Evolutionary conservation across 2,329 filamentous ascomycete genomes (phyloP), one percentile per base, ranked within the genome.

Genomic region (Fusarium gaditjirri): DNA sequence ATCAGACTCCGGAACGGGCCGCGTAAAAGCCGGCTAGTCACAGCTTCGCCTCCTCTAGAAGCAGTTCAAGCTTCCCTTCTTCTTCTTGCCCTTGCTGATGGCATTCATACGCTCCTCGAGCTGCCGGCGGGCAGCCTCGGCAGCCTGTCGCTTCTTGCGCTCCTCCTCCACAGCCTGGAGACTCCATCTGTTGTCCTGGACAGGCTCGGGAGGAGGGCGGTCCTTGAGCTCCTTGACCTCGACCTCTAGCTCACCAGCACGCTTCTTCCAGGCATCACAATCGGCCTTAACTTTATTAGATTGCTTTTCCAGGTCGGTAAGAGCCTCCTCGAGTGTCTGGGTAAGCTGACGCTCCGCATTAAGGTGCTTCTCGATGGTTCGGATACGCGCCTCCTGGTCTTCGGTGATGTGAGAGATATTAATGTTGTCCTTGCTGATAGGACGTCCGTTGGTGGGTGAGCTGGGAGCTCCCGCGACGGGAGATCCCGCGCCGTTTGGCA

Each of bases 331-430:
- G 42, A 99, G 88, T 5, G 95, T 98, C 52, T 94, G 92, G 1
- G 95, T 99, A 65, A 99, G 91, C 81, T 98, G 95, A 80, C 97
- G 97, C 86, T 99, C 96, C 7, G 96, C 96, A 73, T 93, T 92
- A 29, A 99, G 88, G 79, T 98, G 94, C 85, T 98, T 98, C 86
- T 99, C 95, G 71, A 99, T 97, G 11, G 94, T 97, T 67, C 93
- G 92, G 79, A 99, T 97, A 71, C 95, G 94, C 46, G 94, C 93
- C 80, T 99, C 96, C 81, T 98, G 95, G 76, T 99, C 96, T 78
- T 98, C 95, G 67, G 95, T 90, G 73, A 97, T 88, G 77, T 98
- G 95, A 54, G 91, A 89, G 65, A 92, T 88, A 56, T 84, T 86
- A 52, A 83, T 66, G 52, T 81, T 88, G 77, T 97, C 94, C 80